These are phyloP conservation scores for Citrullus colocynthis DNA, from an alignment of 306 rosid species.

Conservation along the genomic window DNA sequence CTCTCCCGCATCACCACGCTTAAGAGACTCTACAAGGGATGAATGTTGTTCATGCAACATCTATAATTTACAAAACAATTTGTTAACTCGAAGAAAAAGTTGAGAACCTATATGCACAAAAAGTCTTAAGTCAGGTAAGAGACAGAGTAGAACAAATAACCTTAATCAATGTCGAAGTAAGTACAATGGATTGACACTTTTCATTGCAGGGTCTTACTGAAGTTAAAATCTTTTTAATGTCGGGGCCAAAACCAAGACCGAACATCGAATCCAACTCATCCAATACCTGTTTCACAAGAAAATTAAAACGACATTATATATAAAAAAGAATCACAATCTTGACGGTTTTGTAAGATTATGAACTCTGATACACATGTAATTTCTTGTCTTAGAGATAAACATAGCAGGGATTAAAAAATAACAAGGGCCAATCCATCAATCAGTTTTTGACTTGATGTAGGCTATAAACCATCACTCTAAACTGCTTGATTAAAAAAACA, in stretches of 20 bases:
- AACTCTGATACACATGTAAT: not conserved
- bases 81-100: not conserved
- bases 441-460: not conserved
- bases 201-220: not conserved
- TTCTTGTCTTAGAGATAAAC: not conserved
- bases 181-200: not conserved
- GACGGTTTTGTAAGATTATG: not conserved
- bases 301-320: not conserved
- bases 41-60: slow-evolving; percentile 6
- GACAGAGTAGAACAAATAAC: slow-evolving; percentile 24
- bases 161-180: slow-evolving; percentile 77
- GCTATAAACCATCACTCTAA: not conserved
- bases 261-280: slow-evolving; percentile 4
- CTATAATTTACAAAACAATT: not conserved
- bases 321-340: not conserved
- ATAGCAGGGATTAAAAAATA: not conserved
- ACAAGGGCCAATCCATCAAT: not conserved
- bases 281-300: not conserved
- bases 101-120: not conserved
- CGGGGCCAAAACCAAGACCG: not conserved
- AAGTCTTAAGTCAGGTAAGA: not conserved
- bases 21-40: not conserved
- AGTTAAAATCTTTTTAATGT: not conserved
- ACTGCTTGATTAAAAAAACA: not conserved
- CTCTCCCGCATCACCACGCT: not conserved